Conservation (phyloP, 2,329 filamentous ascomycete species). For the Zarea fungicola region DNA sequence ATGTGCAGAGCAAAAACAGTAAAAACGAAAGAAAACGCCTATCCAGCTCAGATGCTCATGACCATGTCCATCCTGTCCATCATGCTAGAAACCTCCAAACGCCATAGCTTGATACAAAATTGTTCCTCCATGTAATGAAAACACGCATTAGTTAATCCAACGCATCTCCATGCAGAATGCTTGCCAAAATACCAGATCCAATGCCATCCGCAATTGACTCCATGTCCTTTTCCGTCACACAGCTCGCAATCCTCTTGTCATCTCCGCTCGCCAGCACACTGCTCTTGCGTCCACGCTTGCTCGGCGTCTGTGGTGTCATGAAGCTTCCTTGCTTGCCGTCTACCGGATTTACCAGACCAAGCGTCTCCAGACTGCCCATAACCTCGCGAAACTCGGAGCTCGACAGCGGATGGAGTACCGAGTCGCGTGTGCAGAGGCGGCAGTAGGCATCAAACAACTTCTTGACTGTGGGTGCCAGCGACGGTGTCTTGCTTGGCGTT, state of each 20-base stretch:
- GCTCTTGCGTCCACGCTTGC: conserved; percentile 62
- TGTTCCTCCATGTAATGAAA: not conserved
- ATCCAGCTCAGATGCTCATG: not conserved
- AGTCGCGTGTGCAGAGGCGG: conserved; percentile 75
- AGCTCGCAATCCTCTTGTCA: conserved; percentile 73
- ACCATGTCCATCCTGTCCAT: no score
- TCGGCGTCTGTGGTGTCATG: conserved; percentile 60
- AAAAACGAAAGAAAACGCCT: conserved; percentile 3
- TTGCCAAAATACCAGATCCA: conserved; percentile 56
- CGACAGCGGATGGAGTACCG: conserved; percentile 83
- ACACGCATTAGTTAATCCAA: conserved; percentile 41
- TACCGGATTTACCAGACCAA: conserved; percentile 69
- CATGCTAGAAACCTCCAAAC: not conserved
- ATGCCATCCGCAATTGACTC: conserved; percentile 61
- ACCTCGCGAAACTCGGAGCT: conserved; percentile 94
- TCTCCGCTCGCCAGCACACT: conserved; percentile 54
- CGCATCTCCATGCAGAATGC: conserved; percentile 57
- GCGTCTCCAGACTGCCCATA: conserved; percentile 78
- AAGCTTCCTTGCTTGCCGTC: conserved; percentile 68
- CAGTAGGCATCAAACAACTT: conserved; percentile 80
- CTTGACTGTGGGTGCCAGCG: conserved; percentile 72
- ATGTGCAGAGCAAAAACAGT: not conserved
- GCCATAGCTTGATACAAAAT: not conserved
- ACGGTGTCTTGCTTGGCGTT: conserved; percentile 58
- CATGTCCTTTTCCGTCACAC: conserved; percentile 75